Evolutionary conservation across 2,329 filamentous ascomycete genomes (phyloP), one percentile per base, ranked within the genome.

Genomic region (Gnomoniopsis smithogilvyi): DNA sequence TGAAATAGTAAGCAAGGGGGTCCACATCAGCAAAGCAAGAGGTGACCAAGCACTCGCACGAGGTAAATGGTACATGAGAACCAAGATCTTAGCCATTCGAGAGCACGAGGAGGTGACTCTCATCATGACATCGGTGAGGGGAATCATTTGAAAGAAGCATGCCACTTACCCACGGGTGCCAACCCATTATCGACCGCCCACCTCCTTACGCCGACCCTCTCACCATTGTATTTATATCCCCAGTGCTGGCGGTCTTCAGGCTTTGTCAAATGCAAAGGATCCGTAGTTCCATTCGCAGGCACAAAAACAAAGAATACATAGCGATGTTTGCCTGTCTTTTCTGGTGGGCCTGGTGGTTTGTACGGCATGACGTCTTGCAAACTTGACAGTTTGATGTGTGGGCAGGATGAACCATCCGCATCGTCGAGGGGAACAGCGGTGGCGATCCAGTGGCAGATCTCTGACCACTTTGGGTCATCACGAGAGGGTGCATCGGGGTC

Each of bases 371-470:
- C 61, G n/a, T 75, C 70, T 19, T 69, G 59, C 7, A 76, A 64
- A 6, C 14, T 14, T 7, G 54, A 54, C 45, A 36, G 49, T 19
- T 19, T 47, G 15, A 50, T 22, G 7, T 26, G 21, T 12, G 26
- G 56, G 55, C 48, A 62, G 1, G 66, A 59, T 1, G 66, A 64
- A 10, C 45, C 30, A n/a, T n/a, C 26, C 11, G 46, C 6, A 2
- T 38, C 43, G 8, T 56, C 49, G 3, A 63, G 54, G 21, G 67
- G 67, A 22, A 74, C 57, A 22, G 70, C 70, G 0, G 72, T 72
- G 3, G 73, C 72, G 50, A 79, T 73, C 74, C 75, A 78, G 65
- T 79, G 77, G 62, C 76, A 79, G 65, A 77, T 71, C 67, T 79
- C 76, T 7, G 74, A 72, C 74, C 74, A 78, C 58, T 74, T 72